Percentiles rank a stretch among this genome's conserved stretches.
phyloP scores from a whole-genome alignment of 1,139 yeast species.

The Suhomyces wounanorum region DNA sequence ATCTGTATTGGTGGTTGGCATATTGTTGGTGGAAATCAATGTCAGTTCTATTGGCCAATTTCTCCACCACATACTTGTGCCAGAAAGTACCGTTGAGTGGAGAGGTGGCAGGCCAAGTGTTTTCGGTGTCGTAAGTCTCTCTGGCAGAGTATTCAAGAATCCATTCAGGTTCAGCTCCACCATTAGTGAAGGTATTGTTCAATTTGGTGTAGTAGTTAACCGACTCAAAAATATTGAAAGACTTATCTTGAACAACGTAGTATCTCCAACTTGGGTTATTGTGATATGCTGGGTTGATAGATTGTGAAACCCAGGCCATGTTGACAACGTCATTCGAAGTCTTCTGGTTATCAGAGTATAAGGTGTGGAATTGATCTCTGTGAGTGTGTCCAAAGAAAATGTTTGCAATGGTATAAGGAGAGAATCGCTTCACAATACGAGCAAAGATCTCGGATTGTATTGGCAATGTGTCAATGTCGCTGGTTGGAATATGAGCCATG shows the following conservation, averaged over 20 bases:
- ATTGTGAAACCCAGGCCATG: constrained; percentile 66
- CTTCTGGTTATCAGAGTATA: constrained; percentile 45
- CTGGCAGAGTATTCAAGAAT: constrained; percentile 56
- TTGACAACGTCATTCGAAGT: constrained; percentile 48
- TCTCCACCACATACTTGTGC: constrained; percentile 43
- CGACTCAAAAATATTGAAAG: constrained; percentile 63
- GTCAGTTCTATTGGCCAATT: constrained; percentile 36
- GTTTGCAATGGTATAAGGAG: constrained; percentile 69
- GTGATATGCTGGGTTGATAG: constrained; percentile 58
- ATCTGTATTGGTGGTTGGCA: constrained; percentile 50
- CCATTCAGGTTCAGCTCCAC: constrained; percentile 57
- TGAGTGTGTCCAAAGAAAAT: constrained; percentile 76
- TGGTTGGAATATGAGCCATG: constrained; percentile 66
- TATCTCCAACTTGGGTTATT: constrained; percentile 74
- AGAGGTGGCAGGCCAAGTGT: constrained; percentile 50
- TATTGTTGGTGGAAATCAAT: constrained; percentile 49
- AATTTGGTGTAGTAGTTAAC: constrained; percentile 56
- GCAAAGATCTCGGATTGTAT: constrained; percentile 57
- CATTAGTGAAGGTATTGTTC: constrained; percentile 52
- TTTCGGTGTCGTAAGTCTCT: constrained; percentile 46
- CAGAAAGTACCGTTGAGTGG: constrained; percentile 64
- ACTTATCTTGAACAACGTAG: constrained; percentile 64
- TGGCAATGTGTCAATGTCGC: constrained; percentile 60
- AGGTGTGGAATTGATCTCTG: constrained; percentile 62
- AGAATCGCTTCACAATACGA: constrained; percentile 63